Evolutionary conservation across 2,329 filamentous ascomycete genomes (phyloP).

Genomic region (Acephala macrosclerotiorum): DNA sequence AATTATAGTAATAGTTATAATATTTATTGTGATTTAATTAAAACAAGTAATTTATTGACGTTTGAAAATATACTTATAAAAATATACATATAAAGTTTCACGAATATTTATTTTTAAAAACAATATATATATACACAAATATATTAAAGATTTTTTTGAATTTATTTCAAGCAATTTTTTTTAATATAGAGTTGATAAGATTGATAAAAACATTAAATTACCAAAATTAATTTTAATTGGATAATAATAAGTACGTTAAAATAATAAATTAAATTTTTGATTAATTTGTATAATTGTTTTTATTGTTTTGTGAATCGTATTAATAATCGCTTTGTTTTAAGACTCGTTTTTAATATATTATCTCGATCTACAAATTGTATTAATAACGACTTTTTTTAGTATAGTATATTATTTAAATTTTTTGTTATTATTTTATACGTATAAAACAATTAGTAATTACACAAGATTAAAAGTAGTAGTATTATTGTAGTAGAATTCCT

Average conservation of each 20-base stretch:
- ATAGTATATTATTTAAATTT: constrained; percentile 27
- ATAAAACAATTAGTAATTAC: constrained; percentile 27
- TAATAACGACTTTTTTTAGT: constrained; percentile 25
- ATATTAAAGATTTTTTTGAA: constrained; percentile 18
- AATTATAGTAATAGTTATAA: constrained; percentile 26
- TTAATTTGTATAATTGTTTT: constrained; percentile 24
- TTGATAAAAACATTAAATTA: constrained; percentile 27
- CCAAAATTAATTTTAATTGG: constrained; percentile 25
- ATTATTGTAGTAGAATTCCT: constrained; percentile 27
- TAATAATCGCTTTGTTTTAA: constrained; percentile 24
- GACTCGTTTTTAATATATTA: constrained; percentile 27
- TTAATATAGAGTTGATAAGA: constrained; percentile 24
- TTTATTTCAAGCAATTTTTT: constrained; percentile 25
- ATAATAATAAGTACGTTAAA: constrained; percentile 24
- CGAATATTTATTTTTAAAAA: constrained; percentile 28
- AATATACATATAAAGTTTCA: constrained; percentile 27
- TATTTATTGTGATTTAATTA: constrained; percentile 23
- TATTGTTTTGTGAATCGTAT: constrained; percentile 23
- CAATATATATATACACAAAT: constrained; percentile 23
- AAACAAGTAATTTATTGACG: constrained; percentile 23
- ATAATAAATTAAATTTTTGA: constrained; percentile 26
- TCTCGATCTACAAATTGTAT: constrained; percentile 22
- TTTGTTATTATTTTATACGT: constrained; percentile 25
- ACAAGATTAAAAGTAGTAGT: constrained; percentile 28
- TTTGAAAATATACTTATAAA: constrained; percentile 28